Evolutionary conservation across 768 basidiomycete genomes (phyloP).

Genomic region (Pholiota conissans): DNA sequence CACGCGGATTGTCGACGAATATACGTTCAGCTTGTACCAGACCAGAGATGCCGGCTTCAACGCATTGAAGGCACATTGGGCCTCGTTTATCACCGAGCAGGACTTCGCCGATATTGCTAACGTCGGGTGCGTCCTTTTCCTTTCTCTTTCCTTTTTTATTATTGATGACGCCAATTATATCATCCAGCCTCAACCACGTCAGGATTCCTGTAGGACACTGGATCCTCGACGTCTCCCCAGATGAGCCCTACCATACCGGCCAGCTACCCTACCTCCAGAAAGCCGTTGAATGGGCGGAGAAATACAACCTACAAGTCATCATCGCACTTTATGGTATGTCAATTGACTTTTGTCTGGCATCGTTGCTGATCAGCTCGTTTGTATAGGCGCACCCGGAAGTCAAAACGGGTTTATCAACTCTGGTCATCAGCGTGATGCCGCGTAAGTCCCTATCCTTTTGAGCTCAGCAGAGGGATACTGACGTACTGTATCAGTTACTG

Average conservation of each 20-base stretch:
- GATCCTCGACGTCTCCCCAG: slow-evolving; percentile 76
- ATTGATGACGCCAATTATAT: not conserved
- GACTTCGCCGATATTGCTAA: slow-evolving; percentile 75
- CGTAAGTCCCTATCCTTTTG: slow-evolving; percentile 35
- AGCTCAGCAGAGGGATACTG: not conserved
- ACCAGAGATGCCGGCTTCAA: not conserved
- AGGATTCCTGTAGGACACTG: slow-evolving; percentile 86
- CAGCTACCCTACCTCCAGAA: slow-evolving; percentile 66
- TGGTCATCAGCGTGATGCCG: slow-evolving; percentile 57
- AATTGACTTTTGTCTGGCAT: not conserved
- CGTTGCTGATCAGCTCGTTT: not conserved
- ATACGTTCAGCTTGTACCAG: slow-evolving; percentile 12
- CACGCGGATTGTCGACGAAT: slow-evolving; percentile 13
- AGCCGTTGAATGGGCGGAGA: slow-evolving; percentile 68
- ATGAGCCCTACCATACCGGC: slow-evolving; percentile 77
- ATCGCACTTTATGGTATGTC: slow-evolving; percentile 63
- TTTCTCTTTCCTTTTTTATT: not conserved
- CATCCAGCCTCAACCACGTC: slow-evolving; percentile 70
- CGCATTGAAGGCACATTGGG: slow-evolving; percentile 65
- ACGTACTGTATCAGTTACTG: slow-evolving; percentile 41
- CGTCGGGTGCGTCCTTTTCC: slow-evolving; percentile 55
- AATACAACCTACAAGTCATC: slow-evolving; percentile 74
- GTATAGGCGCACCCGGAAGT: slow-evolving; percentile 72
- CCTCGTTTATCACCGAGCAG: slow-evolving; percentile 76
- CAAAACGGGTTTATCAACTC: slow-evolving; percentile 88